Evolutionary conservation across 768 basidiomycete genomes (phyloP), one percentile per base, ranked within the genome.

Genomic region (Pulveroboletus sp.): DNA sequence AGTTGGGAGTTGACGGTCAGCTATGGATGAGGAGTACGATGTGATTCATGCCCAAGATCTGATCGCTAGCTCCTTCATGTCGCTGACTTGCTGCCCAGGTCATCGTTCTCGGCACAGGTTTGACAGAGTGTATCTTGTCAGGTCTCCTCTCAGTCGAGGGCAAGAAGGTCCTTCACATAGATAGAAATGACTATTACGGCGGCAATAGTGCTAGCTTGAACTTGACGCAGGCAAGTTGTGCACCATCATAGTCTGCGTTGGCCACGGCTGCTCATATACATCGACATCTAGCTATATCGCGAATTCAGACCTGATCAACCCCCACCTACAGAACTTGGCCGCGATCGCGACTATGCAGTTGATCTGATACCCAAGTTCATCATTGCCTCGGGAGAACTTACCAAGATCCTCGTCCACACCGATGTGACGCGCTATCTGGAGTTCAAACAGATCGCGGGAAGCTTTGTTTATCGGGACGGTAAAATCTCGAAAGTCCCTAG

Each of bases 301-400:
- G 89, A 97, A 71, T 99, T 96, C 81, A 82, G 92, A 32, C 77
- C 82, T 35, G 75, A 84, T 61, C 79, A 89, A 66, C 59, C 81
- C 24, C 79, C 88, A 27, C 93, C 96, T 4, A 63, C 81, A 33
- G 88, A 89, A 58, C 83, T 98, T 43, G 96, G 96, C 39, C 87
- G 95, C 45, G 96, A 98, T 74, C 82, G 96, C 53, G 96, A 98
- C 75, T 99, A 96, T 63, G 93, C 93, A 48, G 87, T 98, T 58
- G 96, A 97, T 76, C 84, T 97, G 57, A 87, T 97, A 63, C 94
- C 96, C 67, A 98, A 99, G 73, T 99, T 99, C 76, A 98, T 98
- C 76, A 93, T 98, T 61, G 88, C 96, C 27, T 93, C 91, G 10
- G 96, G 96, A 48, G 94, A 97, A 70, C 85, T 99, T 64, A 96